Evolutionary conservation across 2,329 filamentous ascomycete species (phyloP).

Genomic region (Tolypocladium ophioglossoides): DNA sequence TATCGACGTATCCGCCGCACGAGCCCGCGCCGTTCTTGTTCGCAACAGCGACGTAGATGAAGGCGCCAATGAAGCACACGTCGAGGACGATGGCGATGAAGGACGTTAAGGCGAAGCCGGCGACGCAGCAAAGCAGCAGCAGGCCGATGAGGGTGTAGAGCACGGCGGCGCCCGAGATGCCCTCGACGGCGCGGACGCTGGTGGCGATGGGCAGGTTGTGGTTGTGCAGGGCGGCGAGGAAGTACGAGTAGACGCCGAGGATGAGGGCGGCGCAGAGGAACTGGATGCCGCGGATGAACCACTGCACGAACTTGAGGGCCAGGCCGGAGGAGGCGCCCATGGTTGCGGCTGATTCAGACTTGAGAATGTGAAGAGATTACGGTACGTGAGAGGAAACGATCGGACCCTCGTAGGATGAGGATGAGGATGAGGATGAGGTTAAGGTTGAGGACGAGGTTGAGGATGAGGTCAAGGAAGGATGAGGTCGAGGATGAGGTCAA

Average conservation of each 20-base stretch:
- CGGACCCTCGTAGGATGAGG: background rate
- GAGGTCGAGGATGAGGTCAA: background rate
- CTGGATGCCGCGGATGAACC: conserved; percentile 62
- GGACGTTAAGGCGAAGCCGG: conserved; percentile 63
- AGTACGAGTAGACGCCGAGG: conserved; percentile 75
- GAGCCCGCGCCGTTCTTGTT: conserved; percentile 57
- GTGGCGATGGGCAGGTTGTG: conserved; percentile 52
- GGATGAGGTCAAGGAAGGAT: background rate
- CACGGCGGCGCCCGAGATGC: conserved; percentile 63
- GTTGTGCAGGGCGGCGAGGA: conserved; percentile 61
- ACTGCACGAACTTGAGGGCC: conserved; percentile 58
- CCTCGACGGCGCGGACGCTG: conserved; percentile 63
- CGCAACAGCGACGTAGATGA: conserved; percentile 71
- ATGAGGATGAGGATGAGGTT: background rate
- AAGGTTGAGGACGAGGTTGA: too few species aligned
- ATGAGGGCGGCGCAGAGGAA: conserved; percentile 64
- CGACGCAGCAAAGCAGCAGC: conserved; percentile 68
- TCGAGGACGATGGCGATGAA: conserved; percentile 67
- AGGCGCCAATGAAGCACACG: conserved; percentile 61
- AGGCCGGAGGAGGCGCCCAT: conserved; percentile 26
- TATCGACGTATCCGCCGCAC: conserved; percentile 52
- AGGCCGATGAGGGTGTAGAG: conserved; percentile 67
- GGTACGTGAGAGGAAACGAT: background rate
- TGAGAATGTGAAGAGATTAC: background rate
- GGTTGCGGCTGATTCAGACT: background rate